Evolutionary conservation across 495 filamentous ascomycete species (phyloP), one percentile per base, ranked within the genome.

Genomic region (Penicillium nucicola): DNA sequence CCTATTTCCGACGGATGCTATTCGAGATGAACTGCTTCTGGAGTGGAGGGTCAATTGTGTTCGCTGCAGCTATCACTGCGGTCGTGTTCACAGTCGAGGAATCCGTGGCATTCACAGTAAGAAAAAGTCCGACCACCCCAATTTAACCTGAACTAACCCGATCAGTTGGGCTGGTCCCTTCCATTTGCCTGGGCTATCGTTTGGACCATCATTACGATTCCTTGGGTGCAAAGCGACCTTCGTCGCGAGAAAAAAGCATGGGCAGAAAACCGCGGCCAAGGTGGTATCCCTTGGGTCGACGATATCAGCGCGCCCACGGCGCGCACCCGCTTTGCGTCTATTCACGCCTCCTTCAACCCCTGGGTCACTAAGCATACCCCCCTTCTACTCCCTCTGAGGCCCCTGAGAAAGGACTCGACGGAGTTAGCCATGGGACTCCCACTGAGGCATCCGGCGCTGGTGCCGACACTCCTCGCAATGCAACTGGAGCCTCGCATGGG

Each of bases 11-110:
- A 20, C 73, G 75, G 45, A 83, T 92, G 81, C 73, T 95, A 9
- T 79, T 78, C 43, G 75, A 84, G 25, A 75, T 89, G 71, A 89
- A 88, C 51, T 80, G 84, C 53, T 89, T 92, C 58, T 95, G 89
- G 89, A 86, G 81, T 0, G 67, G 83, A 18, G 79, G 78, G 0
- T 74, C 79, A 4, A 63, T 84, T 7, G 44, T 84, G 15, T 61
- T 77, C 12, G 78, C 79, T 3, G 82, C 79, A 0, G 72, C 76
- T 22, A 81, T 83, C 6, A 83, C 74, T 1, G 78, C 82, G 0
- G 64, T 90, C 23, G 72, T 87, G 4, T 87, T 85, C 19, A 82
- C 86, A 1, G 75, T 77, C 7, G 68, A 80, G 2, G 63, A 83
- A 45, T 74, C 81, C 28, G 76, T 87, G 30, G 88, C 85, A 2